These are phyloP conservation scores for Pilatotrama ljubarskyi DNA, from an alignment of 768 basidiomycete genomes.

Conservation along the genomic window DNA sequence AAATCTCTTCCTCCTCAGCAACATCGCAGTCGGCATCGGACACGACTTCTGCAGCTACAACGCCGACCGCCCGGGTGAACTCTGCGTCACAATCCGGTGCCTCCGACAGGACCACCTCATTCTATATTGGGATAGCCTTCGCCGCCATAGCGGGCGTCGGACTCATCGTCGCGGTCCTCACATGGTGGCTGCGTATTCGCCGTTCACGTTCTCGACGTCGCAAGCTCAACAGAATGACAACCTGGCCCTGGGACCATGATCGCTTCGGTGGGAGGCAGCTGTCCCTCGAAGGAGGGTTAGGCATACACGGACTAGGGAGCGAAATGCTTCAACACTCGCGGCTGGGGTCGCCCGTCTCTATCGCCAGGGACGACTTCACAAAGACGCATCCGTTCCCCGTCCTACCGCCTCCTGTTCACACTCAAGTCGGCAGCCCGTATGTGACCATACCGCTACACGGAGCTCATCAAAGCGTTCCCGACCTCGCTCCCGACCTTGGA, in stretches of 20 bases:
- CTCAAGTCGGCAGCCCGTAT: constrained; percentile 20
- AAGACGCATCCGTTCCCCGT: neutral
- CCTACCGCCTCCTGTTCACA: constrained; percentile 4
- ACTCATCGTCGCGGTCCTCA: constrained; percentile 23
- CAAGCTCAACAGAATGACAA: constrained; percentile 7
- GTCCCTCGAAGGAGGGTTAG: constrained; percentile 8
- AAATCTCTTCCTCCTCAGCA: no score
- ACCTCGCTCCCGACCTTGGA: constrained; percentile 39
- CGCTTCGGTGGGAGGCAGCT: neutral
- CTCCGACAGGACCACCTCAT: constrained; percentile 13
- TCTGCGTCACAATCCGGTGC: constrained; percentile 3
- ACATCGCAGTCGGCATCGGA: no score
- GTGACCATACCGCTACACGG: constrained; percentile 25
- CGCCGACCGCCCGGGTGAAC: neutral
- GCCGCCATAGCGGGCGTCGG: constrained; percentile 23
- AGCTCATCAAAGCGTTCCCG: constrained; percentile 30
- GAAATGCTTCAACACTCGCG: constrained; percentile 1
- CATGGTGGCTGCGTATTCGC: constrained; percentile 30
- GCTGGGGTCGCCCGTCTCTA: neutral
- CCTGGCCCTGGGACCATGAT: constrained; percentile 26
- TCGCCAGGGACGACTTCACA: neutral
- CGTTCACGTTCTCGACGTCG: constrained; percentile 20
- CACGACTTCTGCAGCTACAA: neutral
- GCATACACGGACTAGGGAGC: neutral
- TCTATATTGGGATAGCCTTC: constrained; percentile 30